These are phyloP conservation scores for Leccinum truebloodii DNA, from an alignment of 768 basidiomycete species.

Conservation along the genomic window DNA sequence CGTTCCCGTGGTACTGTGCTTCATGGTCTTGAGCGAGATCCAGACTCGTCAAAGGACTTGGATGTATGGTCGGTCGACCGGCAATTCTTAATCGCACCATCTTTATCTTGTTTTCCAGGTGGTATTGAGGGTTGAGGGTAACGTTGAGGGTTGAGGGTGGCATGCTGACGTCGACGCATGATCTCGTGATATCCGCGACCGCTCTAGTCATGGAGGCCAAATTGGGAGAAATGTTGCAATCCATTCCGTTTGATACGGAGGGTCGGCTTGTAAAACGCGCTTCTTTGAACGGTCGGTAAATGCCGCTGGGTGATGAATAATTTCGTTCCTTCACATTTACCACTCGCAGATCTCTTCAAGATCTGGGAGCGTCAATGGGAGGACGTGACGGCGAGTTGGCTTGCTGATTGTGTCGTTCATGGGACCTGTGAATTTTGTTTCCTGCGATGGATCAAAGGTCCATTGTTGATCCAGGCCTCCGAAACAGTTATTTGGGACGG, in stretches of 20 bases:
- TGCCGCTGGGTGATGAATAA: not conserved
- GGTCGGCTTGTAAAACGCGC: slow-evolving; percentile 54
- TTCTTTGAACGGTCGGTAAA: slow-evolving; percentile 48
- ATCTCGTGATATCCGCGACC: slow-evolving; percentile 51
- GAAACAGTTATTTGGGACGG: slow-evolving; percentile 55
- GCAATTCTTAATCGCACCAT: not conserved
- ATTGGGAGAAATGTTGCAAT: slow-evolving; percentile 44
- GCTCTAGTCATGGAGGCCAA: slow-evolving; percentile 60
- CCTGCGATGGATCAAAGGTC: not conserved
- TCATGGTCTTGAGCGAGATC: slow-evolving; percentile 54
- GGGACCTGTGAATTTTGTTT: slow-evolving; percentile 48
- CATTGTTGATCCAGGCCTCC: slow-evolving; percentile 3
- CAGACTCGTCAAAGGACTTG: slow-evolving; percentile 50
- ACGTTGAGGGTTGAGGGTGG: slow-evolving; percentile 45
- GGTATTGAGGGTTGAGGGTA: slow-evolving; percentile 11
- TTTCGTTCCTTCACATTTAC: not conserved
- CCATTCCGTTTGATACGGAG: slow-evolving; percentile 52
- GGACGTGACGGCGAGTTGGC: slow-evolving; percentile 19
- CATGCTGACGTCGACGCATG: slow-evolving; percentile 40
- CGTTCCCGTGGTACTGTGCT: slow-evolving; percentile 57
- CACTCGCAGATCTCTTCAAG: slow-evolving; percentile 28
- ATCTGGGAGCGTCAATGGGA: slow-evolving; percentile 28
- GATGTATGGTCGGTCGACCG: slow-evolving; percentile 51
- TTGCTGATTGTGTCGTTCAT: slow-evolving; percentile 28
- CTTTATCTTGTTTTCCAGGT: slow-evolving; percentile 40